Conservation (phyloP, 2,329 filamentous ascomycete genomes). For the Arachnomyces sp. region DNA sequence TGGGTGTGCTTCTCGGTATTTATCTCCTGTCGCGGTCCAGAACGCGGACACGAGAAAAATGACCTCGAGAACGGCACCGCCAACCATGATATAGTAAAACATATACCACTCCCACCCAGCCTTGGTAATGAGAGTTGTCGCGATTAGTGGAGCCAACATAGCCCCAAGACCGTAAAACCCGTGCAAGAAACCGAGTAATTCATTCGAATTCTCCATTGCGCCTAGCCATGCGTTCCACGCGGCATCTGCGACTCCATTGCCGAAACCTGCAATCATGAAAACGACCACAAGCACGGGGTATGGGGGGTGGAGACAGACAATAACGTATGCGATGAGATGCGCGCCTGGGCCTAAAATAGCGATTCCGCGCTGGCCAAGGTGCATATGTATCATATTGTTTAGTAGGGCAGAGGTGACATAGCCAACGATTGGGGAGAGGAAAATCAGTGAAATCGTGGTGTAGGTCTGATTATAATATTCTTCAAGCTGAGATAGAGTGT, state of each 20-base stretch:
- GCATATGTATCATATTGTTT: slow-evolving; percentile 36
- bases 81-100: slow-evolving; percentile 66
- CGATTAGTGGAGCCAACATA: slow-evolving; percentile 59
- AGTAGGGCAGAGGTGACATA: slow-evolving; percentile 37
- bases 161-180: slow-evolving; percentile 62
- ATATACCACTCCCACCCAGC: slow-evolving; percentile 55
- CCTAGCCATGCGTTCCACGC: slow-evolving; percentile 54
- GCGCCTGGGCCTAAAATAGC: slow-evolving; percentile 55
- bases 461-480: slow-evolving; percentile 38
- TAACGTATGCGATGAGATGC: slow-evolving; percentile 57
- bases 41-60: slow-evolving; percentile 47
- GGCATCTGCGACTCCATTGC: slow-evolving; percentile 53
- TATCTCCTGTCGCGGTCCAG: slow-evolving; percentile 50
- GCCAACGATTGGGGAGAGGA: slow-evolving; percentile 40
- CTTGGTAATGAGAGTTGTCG: slow-evolving; percentile 62
- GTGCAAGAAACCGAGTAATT: slow-evolving; percentile 62
- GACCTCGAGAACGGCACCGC: slow-evolving; percentile 49
- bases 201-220: slow-evolving; percentile 62
- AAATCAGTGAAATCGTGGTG: slow-evolving; percentile 39
- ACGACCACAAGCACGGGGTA: slow-evolving; percentile 58
- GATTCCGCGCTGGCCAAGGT: slow-evolving; percentile 60
- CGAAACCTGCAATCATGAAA: slow-evolving; percentile 59
- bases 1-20: slow-evolving; percentile 37
- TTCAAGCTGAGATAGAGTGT: slow-evolving; percentile 32
- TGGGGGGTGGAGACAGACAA: slow-evolving; percentile 59